Evolutionary conservation across 2,329 filamentous ascomycete genomes (phyloP), one percentile per base, ranked within the genome.

Genomic region (Aspergillus fischeri): DNA sequence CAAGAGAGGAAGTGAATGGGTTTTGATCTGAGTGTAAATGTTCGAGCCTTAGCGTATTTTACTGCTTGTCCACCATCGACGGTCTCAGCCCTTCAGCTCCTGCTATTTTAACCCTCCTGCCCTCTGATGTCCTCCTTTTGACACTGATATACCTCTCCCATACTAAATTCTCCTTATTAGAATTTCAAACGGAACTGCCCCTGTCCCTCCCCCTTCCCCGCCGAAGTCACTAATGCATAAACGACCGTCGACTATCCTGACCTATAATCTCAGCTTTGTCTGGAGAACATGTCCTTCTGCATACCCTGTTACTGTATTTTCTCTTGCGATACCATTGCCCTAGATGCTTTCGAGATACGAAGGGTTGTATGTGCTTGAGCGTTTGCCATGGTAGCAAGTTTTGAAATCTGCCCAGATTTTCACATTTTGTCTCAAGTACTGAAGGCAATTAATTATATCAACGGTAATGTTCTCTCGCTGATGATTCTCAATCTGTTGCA

Each of bases 1-100:
- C 73, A 99, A 99, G 81, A 86, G 92, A 63, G 92, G 93, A 25
- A 96, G 89, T 67, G 93, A 99, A 80, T 99, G 93, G 93, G 92
- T 97, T 53, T 75, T 88, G 60, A 76, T 81, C 54, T 86, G 58
- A 68, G 11, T 11, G 42, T 7, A 21, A 38, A 17, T 17, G 5
- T 38, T 38, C 32, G 14, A 38, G 32, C 32, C 32, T 17, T 7
- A 17, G 14, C 14, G 6, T 17, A 38, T 38, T 17, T 17, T 38
- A 8, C 14, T 7, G 2, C 11, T 35, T 35, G 32, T 35, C 17
- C 32, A 35, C 32, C 32, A 38, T 38, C 14, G 2, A 38, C 14
- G 14, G 14, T 14, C 32, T 17, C 32, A 7, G 32, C 14, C 32
- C 17, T 38, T n/a, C 7, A 17, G 32, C 32, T 17, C 6, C 14